phyloP scores from a whole-genome alignment of 495 filamentous ascomycete genomes.

The Lophiotrema nucula region DNA sequence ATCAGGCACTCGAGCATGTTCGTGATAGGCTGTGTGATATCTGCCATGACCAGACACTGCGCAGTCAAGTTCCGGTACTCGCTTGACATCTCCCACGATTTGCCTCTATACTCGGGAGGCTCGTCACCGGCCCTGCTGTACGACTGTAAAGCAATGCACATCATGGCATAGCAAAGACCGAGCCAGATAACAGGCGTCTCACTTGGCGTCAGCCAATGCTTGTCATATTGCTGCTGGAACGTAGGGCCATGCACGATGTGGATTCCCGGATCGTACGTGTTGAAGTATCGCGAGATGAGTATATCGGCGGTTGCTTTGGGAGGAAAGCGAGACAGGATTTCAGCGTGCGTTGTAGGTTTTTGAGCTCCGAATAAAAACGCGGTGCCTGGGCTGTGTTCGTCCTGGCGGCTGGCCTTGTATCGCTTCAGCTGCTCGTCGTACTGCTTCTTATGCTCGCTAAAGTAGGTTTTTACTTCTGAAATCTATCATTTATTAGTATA shows the following conservation, averaged over 20 bases:
- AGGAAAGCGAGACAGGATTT: slow-evolving; percentile 77
- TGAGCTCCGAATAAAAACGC: slow-evolving; percentile 72
- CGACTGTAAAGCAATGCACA: slow-evolving; percentile 87
- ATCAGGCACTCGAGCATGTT: slow-evolving; percentile 88
- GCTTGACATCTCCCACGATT: slow-evolving; percentile 61
- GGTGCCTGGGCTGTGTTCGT: slow-evolving; percentile 38
- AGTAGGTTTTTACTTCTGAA: slow-evolving; percentile 90
- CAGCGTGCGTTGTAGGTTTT: slow-evolving; percentile 65
- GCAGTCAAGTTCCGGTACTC: slow-evolving; percentile 79
- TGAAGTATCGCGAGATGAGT: slow-evolving; percentile 71
- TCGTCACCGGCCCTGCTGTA: slow-evolving; percentile 89
- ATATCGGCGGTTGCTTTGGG: slow-evolving; percentile 77
- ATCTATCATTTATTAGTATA: slow-evolving; percentile 57
- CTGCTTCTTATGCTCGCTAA: slow-evolving; percentile 66
- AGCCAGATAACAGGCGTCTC: slow-evolving; percentile 85
- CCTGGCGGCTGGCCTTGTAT: slow-evolving; percentile 62
- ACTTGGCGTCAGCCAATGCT: slow-evolving; percentile 81
- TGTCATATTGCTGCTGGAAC: slow-evolving; percentile 80
- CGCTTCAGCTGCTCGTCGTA: slow-evolving; percentile 61
- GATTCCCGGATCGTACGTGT: slow-evolving; percentile 69
- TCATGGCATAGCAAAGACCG: slow-evolving; percentile 80
- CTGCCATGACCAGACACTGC: slow-evolving; percentile 80
- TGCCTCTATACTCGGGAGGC: slow-evolving; percentile 69
- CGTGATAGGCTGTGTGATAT: slow-evolving; percentile 82
- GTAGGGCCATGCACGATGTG: slow-evolving; percentile 83